These are phyloP conservation scores for Sporopachydermia lactativora DNA, from an alignment of 805 yeast genomes.

Conservation along the genomic window DNA sequence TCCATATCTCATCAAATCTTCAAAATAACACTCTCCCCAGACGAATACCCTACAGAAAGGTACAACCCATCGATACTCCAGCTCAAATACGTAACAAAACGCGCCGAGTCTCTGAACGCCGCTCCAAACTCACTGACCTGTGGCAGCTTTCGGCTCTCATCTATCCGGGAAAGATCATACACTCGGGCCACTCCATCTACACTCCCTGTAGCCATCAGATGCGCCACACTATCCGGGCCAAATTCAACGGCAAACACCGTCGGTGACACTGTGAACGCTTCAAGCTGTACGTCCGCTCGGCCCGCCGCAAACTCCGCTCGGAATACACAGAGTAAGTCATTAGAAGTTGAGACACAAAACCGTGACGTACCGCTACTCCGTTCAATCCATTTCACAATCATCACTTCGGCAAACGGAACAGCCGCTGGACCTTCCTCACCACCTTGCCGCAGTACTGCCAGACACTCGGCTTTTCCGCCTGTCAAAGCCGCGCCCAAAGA, in stretches of 20 bases:
- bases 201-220: not conserved
- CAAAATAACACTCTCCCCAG: not conserved
- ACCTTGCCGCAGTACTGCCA: too few relatives aligned
- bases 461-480: too few relatives aligned
- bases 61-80: slow-evolving; percentile 11
- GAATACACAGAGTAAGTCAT: not conserved
- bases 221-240: not conserved
- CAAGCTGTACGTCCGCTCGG: not conserved
- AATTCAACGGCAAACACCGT: not conserved
- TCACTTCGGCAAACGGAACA: too few relatives aligned
- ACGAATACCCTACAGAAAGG: slow-evolving; percentile 10
- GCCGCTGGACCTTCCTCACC: too few relatives aligned
- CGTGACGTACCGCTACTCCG: not conserved
- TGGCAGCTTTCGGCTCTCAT: slow-evolving; percentile 39
- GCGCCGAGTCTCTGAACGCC: slow-evolving; percentile 1
- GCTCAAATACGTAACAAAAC: slow-evolving; percentile 6
- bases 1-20: too few relatives aligned
- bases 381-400: not conserved
- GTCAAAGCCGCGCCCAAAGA: too few relatives aligned
- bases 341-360: not conserved
- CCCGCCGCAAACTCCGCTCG: not conserved
- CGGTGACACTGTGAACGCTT: not conserved
- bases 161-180: slow-evolving; percentile 37
- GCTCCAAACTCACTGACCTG: slow-evolving; percentile 15
- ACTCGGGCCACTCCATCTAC: slow-evolving; percentile 30